These are phyloP conservation scores for Bipolaris victoriae DNA, from an alignment of 2,329 filamentous ascomycete species.

Conservation along the genomic window DNA sequence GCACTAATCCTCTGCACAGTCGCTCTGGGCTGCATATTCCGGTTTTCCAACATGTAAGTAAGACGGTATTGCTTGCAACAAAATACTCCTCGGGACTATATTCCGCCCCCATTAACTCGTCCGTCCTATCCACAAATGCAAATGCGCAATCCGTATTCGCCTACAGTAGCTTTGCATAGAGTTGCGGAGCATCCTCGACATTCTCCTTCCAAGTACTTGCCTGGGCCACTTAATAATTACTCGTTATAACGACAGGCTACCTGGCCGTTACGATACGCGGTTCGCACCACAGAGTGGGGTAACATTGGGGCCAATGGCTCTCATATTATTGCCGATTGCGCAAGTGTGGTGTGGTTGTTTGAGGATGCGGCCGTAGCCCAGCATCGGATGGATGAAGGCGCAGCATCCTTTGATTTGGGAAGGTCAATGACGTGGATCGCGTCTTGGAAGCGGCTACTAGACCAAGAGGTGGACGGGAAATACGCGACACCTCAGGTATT, in stretches of 20 bases:
- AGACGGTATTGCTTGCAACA: background rate
- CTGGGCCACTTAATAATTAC: too few relatives aligned
- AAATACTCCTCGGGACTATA: background rate
- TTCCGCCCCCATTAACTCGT: background rate
- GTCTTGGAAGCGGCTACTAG: slow-evolving; percentile 16
- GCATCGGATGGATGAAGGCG: slow-evolving; percentile 1
- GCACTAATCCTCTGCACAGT: slow-evolving; percentile 6
- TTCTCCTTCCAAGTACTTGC: background rate
- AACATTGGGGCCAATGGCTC: background rate
- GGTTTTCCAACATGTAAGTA: slow-evolving; percentile 7
- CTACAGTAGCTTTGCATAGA: background rate
- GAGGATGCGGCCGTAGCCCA: too few relatives aligned
- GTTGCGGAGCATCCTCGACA: background rate
- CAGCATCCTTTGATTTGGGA: background rate
- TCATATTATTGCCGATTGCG: slow-evolving; percentile 1
- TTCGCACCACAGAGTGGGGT: background rate
- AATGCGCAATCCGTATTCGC: background rate
- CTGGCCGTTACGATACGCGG: slow-evolving; percentile 1
- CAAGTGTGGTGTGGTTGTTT: background rate
- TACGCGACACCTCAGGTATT: slow-evolving; percentile 16
- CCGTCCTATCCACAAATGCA: background rate
- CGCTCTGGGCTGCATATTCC: slow-evolving; percentile 14
- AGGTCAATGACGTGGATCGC: slow-evolving; percentile 24
- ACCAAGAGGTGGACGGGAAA: slow-evolving; percentile 29
- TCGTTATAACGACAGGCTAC: background rate